Conservation (phyloP, 2,329 filamentous ascomycete species). For the Alternaria alternata region DNA sequence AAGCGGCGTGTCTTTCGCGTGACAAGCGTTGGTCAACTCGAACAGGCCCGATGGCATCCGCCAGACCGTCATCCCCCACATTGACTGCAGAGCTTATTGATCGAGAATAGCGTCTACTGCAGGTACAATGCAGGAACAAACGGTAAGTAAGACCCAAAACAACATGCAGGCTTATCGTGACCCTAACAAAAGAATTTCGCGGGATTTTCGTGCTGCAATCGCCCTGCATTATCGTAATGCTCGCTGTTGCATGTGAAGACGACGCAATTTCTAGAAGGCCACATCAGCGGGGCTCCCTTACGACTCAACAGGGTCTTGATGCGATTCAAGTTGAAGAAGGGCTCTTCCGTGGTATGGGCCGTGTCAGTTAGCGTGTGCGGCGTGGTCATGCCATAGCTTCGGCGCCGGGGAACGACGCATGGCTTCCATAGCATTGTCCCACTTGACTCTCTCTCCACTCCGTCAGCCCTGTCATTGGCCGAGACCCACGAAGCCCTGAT, state of each 20-base stretch:
- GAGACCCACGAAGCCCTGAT: conserved; percentile 45
- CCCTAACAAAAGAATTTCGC: conserved; percentile 25
- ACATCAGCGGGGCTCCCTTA: conserved; percentile 37
- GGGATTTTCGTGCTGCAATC: conserved; percentile 5
- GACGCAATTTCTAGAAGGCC: conserved; percentile 44
- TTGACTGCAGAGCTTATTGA: conserved; percentile 35
- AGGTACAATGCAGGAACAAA: conserved; percentile 47
- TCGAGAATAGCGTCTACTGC: conserved; percentile 47
- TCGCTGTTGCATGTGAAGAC: conserved; percentile 18
- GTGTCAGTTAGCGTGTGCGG: conserved; percentile 30
- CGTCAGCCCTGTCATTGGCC: conserved; percentile 49
- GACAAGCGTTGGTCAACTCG: conserved; percentile 40
- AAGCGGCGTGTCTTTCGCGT: conserved; percentile 28
- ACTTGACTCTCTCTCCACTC: conserved; percentile 36
- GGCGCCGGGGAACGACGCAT: conserved; percentile 49
- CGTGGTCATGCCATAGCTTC: conserved; percentile 40
- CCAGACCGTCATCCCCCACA: conserved; percentile 39
- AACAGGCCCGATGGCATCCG: conserved; percentile 36
- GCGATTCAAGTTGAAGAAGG: conserved; percentile 42
- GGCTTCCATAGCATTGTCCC: conserved; percentile 48
- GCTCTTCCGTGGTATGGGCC: conserved; percentile 32
- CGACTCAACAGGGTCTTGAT: conserved; percentile 36
- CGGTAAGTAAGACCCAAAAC: conserved; percentile 24
- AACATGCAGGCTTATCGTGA: conserved; percentile 27
- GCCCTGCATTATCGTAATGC: conserved; percentile 11